These are phyloP conservation scores for Spiromyces aspiralis DNA, from an alignment of 371 early-diverging fungal genomes.

Conservation along the genomic window DNA sequence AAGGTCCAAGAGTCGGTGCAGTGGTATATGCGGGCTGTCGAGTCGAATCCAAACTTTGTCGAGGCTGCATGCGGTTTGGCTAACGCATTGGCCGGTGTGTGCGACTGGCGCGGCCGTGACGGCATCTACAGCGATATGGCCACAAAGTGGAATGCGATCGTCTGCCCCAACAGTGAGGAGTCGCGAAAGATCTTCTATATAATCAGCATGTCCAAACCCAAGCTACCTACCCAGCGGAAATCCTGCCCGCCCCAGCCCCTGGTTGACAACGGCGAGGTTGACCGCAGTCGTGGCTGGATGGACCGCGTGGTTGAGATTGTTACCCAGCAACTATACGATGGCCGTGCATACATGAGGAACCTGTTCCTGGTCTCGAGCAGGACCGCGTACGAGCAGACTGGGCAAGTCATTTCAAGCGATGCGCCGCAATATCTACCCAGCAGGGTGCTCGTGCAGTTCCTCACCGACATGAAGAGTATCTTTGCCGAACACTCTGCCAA, in stretches of 20 bases:
- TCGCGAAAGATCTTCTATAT: slow-evolving; percentile 14
- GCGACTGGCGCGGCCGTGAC: slow-evolving; percentile 74
- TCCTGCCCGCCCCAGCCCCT: neutral
- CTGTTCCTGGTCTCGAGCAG: slow-evolving; percentile 6
- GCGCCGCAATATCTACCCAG: slow-evolving; percentile 4
- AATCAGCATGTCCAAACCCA: slow-evolving; percentile 2
- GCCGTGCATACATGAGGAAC: slow-evolving; percentile 15
- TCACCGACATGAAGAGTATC: slow-evolving; percentile 7
- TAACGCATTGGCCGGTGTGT: slow-evolving; percentile 69
- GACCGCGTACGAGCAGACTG: neutral
- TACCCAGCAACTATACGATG: slow-evolving; percentile 54
- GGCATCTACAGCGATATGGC: slow-evolving; percentile 18
- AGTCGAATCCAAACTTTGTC: slow-evolving; percentile 75
- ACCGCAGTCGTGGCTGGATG: slow-evolving; percentile 49
- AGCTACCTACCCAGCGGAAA: neutral
- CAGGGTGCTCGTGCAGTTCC: slow-evolving; percentile 8
- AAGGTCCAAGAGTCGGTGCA: slow-evolving; percentile 74
- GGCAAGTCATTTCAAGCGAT: neutral
- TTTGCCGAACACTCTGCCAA: slow-evolving; percentile 3
- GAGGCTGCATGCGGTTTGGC: slow-evolving; percentile 85
- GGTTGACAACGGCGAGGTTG: slow-evolving; percentile 1
- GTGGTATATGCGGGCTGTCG: slow-evolving; percentile 70
- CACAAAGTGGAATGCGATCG: slow-evolving; percentile 11
- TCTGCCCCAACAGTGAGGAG: slow-evolving; percentile 7
- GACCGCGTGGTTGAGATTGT: slow-evolving; percentile 62